These are phyloP conservation scores for Cytauxzoon felis DNA, from an alignment of 169 alveolate genomes.

Conservation along the genomic window DNA sequence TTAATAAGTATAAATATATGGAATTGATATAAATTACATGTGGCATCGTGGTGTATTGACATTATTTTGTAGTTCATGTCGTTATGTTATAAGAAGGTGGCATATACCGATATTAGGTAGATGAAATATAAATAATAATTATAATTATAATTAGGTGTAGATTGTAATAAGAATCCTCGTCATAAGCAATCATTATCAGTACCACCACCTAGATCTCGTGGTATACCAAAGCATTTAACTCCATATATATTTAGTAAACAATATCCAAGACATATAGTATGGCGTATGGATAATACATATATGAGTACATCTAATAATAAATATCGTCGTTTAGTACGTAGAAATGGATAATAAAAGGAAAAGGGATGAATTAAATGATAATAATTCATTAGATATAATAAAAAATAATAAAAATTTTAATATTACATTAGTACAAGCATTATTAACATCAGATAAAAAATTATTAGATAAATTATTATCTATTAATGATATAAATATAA, in stretches of 20 bases:
- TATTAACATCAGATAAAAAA: conserved; percentile 48
- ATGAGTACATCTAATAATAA: conserved; percentile 31
- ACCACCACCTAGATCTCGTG: conserved; percentile 82
- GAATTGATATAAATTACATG: conserved; percentile 43
- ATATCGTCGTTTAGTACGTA: conserved; percentile 35
- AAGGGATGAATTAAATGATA: background rate
- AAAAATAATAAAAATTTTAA: conserved; percentile 16
- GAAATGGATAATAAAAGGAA: conserved; percentile 24
- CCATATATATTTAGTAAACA: conserved; percentile 80
- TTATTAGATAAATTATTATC: conserved; percentile 43
- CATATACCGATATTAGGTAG: conserved; percentile 82
- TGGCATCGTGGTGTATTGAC: conserved; percentile 80
- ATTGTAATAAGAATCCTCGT: conserved; percentile 83
- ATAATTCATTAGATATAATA: background rate
- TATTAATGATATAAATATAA: conserved; percentile 30
- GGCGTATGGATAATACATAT: conserved; percentile 62
- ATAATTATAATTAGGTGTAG: conserved; percentile 68
- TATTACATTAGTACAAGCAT: conserved; percentile 55
- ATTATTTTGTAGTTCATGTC: conserved; percentile 80
- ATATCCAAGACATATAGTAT: conserved; percentile 74
- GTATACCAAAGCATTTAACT: conserved; percentile 79
- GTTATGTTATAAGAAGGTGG: conserved; percentile 82
- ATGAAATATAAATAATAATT: background rate
- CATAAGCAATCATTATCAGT: conserved; percentile 80
- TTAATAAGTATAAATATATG: background rate